phyloP scores from a whole-genome alignment of 176 grass and related monocot species.

The Phoenix dactylifera region DNA sequence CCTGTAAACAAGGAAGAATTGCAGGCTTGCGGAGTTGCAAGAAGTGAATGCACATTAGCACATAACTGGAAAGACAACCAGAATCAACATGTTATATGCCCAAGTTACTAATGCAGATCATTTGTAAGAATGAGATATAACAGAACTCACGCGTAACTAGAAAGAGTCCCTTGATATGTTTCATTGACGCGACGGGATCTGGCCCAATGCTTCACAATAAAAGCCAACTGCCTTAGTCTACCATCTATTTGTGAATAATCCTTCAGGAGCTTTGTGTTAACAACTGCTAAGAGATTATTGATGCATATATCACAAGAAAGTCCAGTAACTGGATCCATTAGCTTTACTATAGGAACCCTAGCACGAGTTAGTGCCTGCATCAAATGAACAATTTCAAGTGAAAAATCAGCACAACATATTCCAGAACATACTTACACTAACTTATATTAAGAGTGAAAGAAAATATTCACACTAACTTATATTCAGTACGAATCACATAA shows the following conservation, averaged over 20 bases:
- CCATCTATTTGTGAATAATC: conserved; percentile 88
- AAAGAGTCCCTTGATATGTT: conserved; percentile 98
- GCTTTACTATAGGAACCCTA: conserved; percentile 97
- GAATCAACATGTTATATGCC: conserved; percentile 13
- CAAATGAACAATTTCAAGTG: conserved; percentile 15
- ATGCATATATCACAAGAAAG: conserved; percentile 96
- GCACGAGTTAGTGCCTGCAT: conserved; percentile 85
- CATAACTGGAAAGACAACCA: conserved; percentile 55
- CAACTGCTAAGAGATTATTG: conserved; percentile 96
- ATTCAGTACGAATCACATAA: too few relatives aligned
- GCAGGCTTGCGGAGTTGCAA: conserved; percentile 58
- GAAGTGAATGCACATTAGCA: conserved; percentile 96
- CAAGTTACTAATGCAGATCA: conserved; percentile 7
- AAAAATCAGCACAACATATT: too few relatives aligned
- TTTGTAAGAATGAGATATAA: background rate
- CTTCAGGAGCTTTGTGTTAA: conserved; percentile 92
- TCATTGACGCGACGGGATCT: conserved; percentile 87
- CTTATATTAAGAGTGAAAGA: too few relatives aligned
- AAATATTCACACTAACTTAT: too few relatives aligned
- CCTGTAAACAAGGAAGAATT: conserved; percentile 98
- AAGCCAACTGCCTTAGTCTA: conserved; percentile 73
- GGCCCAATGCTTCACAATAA: conserved; percentile 98
- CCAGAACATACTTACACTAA: too few relatives aligned
- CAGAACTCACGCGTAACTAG: conserved; percentile 91
- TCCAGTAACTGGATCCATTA: conserved; percentile 89